Percentiles rank a stretch among this genome's conserved stretches.
Conservation (phyloP, 2,329 filamentous ascomycete genomes). For the Alternaria burnsii region DNA sequence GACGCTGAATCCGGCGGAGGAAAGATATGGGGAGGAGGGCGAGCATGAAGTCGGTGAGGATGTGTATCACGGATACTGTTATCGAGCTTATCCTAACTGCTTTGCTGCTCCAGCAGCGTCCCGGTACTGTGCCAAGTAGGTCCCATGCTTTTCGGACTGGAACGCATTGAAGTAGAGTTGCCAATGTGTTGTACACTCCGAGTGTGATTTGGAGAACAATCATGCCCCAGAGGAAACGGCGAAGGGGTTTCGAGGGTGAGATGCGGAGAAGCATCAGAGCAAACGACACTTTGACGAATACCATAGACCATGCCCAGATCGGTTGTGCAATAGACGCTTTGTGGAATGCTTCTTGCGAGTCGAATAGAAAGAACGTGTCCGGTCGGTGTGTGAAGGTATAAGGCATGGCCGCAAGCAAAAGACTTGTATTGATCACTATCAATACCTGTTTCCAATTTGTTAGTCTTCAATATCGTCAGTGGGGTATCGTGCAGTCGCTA, state of each 20-base stretch:
- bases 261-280: constrained; percentile 36
- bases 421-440: constrained; percentile 20
- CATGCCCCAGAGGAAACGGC: constrained; percentile 31
- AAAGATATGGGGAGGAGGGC: constrained; percentile 28
- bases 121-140: constrained; percentile 9
- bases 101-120: constrained; percentile 18
- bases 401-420: constrained; percentile 22
- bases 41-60: constrained; percentile 31
- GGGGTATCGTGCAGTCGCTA: not conserved
- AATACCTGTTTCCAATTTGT: constrained; percentile 12
- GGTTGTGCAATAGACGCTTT: constrained; percentile 27
- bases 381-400: constrained; percentile 19
- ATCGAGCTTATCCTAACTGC: constrained; percentile 20
- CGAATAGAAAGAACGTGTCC: constrained; percentile 18
- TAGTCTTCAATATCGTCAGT: not conserved
- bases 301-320: constrained; percentile 27
- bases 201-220: constrained; percentile 31
- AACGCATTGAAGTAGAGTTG: constrained; percentile 30
- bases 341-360: constrained; percentile 16
- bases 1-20: constrained; percentile 22
- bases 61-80: constrained; percentile 24
- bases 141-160: constrained; percentile 32
- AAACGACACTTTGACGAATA: constrained; percentile 30
- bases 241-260: constrained; percentile 21
- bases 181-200: constrained; percentile 24